These are phyloP conservation scores for Aspergillus homomorphus DNA, from an alignment of 495 filamentous ascomycete species.

Conservation along the genomic window DNA sequence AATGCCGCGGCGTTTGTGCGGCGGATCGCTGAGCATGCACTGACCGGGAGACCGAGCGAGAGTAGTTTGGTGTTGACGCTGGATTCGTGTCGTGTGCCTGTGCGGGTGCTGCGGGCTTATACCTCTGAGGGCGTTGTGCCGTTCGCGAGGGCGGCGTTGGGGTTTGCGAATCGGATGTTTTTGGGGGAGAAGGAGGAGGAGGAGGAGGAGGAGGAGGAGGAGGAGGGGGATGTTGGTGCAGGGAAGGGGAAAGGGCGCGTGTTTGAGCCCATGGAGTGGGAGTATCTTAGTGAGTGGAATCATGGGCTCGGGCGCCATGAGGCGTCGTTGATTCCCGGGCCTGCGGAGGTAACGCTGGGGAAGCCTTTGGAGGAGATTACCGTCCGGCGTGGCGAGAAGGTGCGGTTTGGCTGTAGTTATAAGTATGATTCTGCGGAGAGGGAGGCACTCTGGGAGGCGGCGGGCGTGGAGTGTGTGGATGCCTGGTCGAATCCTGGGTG, in stretches of 20 bases:
- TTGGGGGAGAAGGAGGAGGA: too few species aligned
- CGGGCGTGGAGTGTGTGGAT: not conserved
- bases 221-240: too few species aligned
- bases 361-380: not conserved
- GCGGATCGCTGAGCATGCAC: not conserved
- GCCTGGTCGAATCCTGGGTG: not conserved
- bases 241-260: not conserved
- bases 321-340: not conserved
- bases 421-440: slow-evolving; percentile 1
- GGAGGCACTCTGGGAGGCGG: not conserved
- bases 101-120: slow-evolving; percentile 2
- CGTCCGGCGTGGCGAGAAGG: not conserved
- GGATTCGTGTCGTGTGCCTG: not conserved
- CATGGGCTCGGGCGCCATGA: slow-evolving; percentile 1
- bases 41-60: not conserved
- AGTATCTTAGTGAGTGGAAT: slow-evolving; percentile 4
- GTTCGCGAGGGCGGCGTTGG: not conserved
- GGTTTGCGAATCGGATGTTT: not conserved
- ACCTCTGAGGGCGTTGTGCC: not conserved
- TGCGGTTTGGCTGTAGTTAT: not conserved
- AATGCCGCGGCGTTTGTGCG: not conserved
- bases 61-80: not conserved
- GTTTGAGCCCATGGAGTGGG: not conserved
- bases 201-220: too few species aligned
- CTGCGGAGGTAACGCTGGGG: not conserved